Percentiles rank a stretch among this genome's conserved stretches.
These are phyloP conservation scores for Chlamydomonas incerta DNA, from an alignment of 139 green algal genomes.

Conservation along the genomic window DNA sequence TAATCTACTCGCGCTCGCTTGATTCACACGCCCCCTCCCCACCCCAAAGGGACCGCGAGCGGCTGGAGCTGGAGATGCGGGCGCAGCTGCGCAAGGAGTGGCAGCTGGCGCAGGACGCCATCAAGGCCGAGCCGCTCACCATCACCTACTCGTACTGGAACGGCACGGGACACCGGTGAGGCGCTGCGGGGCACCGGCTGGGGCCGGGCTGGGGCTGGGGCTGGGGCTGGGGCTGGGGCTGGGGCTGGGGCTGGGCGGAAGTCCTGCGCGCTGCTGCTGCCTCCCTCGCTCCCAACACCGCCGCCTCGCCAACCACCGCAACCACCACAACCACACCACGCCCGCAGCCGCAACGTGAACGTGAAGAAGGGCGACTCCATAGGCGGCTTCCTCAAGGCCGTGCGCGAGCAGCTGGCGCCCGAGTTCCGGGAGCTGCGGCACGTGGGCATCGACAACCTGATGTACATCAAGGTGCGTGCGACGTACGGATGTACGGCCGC, in stretches of 20 bases:
- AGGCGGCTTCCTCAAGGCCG: conserved; percentile 87
- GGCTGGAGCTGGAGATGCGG: conserved; percentile 80
- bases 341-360: conserved; percentile 50
- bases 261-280: too few species aligned
- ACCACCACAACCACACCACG: neutral
- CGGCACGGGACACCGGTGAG: conserved; percentile 85
- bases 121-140: conserved; percentile 88
- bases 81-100: conserved; percentile 82
- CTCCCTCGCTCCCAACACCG: too few species aligned
- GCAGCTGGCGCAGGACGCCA: conserved; percentile 67
- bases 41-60: conserved; percentile 76
- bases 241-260: neutral
- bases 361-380: conserved; percentile 76
- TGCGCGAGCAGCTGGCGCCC: conserved; percentile 86
- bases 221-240: too few species aligned
- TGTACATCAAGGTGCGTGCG: conserved; percentile 99
- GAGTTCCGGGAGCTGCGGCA: conserved; percentile 92
- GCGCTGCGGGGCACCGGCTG: too few species aligned
- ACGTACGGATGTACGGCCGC: too few species aligned
- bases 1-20: too few species aligned
- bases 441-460: conserved; percentile 80
- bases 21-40: too few species aligned
- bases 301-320: neutral
- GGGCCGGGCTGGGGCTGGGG: too few species aligned
- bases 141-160: conserved; percentile 98